A percentile compares a stretch with the other conserved stretches of the same genome.
Conservation (phyloP, 2,329 filamentous ascomycete genomes). For the Podosphaera fusca region DNA sequence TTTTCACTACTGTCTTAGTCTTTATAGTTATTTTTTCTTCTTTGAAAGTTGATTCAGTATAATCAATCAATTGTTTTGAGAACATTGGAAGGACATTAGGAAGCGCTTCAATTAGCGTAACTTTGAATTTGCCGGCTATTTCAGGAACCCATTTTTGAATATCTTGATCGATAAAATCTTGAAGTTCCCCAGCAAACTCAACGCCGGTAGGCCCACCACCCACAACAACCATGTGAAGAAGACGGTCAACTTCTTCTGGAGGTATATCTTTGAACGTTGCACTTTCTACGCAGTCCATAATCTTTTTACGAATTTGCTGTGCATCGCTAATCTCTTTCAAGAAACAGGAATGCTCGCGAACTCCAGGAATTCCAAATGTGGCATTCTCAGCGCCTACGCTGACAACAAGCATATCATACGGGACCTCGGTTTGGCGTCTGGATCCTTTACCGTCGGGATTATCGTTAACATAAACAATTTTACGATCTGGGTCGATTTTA, state of each 20-base stretch:
- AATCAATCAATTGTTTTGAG: conserved; percentile 97
- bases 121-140: conserved; percentile 83
- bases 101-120: conserved; percentile 89
- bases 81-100: conserved; percentile 95
- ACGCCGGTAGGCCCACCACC: conserved; percentile 90
- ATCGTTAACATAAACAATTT: conserved; percentile 72
- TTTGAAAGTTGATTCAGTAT: conserved; percentile 97
- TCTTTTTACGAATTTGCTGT: conserved; percentile 88
- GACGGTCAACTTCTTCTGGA: conserved; percentile 67
- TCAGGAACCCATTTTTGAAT: conserved; percentile 96
- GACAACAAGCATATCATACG: conserved; percentile 94
- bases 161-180: conserved; percentile 97
- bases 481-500: conserved; percentile 81
- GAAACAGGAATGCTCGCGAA: conserved; percentile 89
- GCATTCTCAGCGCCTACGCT: conserved; percentile 96
- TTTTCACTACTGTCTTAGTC: conserved; percentile 98
- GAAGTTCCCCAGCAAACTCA: conserved; percentile 92
- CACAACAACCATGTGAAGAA: conserved; percentile 94
- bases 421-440: conserved; percentile 62
- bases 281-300: conserved; percentile 99
- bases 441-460: conserved; percentile 81
- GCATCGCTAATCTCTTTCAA: conserved; percentile 95
- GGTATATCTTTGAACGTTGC: conserved; percentile 94
- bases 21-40: conserved; percentile 95
- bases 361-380: conserved; percentile 91